A percentile compares a stretch with the other conserved stretches of the same genome.
phyloP scores from a whole-genome alignment of 768 basidiomycete species.

The Baorangia bicolor region DNA sequence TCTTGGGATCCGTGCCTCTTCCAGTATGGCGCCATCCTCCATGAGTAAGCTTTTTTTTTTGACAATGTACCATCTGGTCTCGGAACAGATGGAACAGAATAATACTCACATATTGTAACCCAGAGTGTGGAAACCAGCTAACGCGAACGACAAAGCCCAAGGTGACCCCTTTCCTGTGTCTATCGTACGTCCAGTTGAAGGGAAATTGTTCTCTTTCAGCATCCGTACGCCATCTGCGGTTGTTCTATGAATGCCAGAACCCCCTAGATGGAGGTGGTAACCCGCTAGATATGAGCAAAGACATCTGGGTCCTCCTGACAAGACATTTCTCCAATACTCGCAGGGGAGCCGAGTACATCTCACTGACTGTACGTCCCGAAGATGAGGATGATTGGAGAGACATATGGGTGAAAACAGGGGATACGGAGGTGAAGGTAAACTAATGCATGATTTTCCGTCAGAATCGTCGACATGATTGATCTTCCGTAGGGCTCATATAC shows the following conservation, averaged over 20 bases:
- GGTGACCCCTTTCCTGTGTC: constrained; percentile 31
- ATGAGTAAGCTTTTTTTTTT: constrained; percentile 53
- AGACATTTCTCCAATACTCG: constrained; percentile 69
- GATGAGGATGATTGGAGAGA: constrained; percentile 40
- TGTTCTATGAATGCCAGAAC: constrained; percentile 34
- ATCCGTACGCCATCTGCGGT: constrained; percentile 40
- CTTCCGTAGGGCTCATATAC: constrained; percentile 41
- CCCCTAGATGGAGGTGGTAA: neutral
- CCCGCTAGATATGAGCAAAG: constrained; percentile 28
- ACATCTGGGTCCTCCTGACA: constrained; percentile 81
- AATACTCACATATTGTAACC: neutral
- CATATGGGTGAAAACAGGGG: constrained; percentile 25
- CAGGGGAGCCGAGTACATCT: constrained; percentile 64
- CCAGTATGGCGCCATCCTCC: constrained; percentile 48
- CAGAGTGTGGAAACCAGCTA: constrained; percentile 48
- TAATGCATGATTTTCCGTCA: neutral
- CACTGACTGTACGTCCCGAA: constrained; percentile 43
- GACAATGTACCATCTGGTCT: neutral
- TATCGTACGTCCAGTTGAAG: neutral
- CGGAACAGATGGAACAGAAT: neutral
- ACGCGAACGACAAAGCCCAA: constrained; percentile 27
- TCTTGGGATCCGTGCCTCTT: constrained; percentile 84
- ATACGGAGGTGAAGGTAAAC: constrained; percentile 40
- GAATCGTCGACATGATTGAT: neutral
- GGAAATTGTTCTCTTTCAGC: constrained; percentile 26